These are phyloP conservation scores for Telopea speciosissima DNA, from an alignment of 177 flowering plant genomes.

Conservation along the genomic window DNA sequence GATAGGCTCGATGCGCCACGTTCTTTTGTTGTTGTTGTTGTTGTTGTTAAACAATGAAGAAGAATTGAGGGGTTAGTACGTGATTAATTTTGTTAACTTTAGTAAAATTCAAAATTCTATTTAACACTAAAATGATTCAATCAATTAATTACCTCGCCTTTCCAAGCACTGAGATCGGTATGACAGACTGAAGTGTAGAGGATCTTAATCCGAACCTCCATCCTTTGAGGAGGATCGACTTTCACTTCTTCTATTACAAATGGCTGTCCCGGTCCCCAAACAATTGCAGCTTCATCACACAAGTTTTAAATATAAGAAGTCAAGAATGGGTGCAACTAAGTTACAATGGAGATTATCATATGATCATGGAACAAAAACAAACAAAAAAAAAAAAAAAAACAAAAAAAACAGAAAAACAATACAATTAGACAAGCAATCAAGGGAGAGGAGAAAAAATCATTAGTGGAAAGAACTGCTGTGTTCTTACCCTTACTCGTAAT, in stretches of 20 bases:
- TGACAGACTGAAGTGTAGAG: conserved; percentile 70
- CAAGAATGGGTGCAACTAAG: neutral
- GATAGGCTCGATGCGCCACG: conserved; percentile 43
- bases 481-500: conserved; percentile 51
- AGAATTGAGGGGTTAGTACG: neutral
- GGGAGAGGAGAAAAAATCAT: neutral
- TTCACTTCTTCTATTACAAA: conserved; percentile 47
- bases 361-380: neutral
- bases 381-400: too few species aligned
- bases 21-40: conserved; percentile 18
- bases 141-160: conserved; percentile 57
- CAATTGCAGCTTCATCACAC: conserved; percentile 56
- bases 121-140: too few species aligned
- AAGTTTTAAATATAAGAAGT: too few species aligned
- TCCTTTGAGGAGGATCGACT: conserved; percentile 57
- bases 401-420: too few species aligned
- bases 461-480: too few species aligned
- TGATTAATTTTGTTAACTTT: neutral
- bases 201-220: conserved; percentile 68
- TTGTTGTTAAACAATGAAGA: neutral
- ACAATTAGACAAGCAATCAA: neutral
- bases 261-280: conserved; percentile 50
- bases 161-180: conserved; percentile 65
- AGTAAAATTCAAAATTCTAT: too few species aligned
- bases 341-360: neutral